Evolutionary conservation across 371 early-diverging fungal genomes (phyloP).

Genomic region (Apophysomyces variabilis): DNA sequence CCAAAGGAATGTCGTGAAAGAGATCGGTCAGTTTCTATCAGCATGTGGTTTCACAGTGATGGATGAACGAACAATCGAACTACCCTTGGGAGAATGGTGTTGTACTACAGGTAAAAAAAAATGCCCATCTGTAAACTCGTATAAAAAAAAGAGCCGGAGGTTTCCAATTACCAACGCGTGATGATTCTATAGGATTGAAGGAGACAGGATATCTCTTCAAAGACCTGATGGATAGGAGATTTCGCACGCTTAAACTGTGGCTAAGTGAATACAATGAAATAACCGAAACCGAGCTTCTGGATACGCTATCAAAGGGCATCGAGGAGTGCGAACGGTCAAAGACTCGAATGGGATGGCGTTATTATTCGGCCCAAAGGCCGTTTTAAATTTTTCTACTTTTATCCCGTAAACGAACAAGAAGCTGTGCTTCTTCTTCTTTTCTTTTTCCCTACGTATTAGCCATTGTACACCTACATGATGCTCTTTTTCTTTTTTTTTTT

Average conservation of each 20-base stretch:
- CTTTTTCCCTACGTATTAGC: background rate
- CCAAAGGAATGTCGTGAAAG: constrained; percentile 6
- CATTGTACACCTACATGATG: constrained; percentile 8
- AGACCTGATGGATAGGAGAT: constrained; percentile 25
- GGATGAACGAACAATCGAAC: constrained; percentile 19
- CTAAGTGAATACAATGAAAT: constrained; percentile 15
- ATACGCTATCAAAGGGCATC: constrained; percentile 13
- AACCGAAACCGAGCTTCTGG: constrained; percentile 2
- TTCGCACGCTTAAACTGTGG: constrained; percentile 16
- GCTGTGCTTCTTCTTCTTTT: constrained; percentile 17
- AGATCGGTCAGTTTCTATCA: background rate
- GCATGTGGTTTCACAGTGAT: constrained; percentile 14
- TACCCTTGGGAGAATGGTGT: constrained; percentile 27
- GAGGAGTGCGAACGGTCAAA: constrained; percentile 28
- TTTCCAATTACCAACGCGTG: too few relatives aligned
- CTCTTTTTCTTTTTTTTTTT: background rate
- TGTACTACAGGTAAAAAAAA: constrained; percentile 19
- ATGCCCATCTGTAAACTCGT: background rate
- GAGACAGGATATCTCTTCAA: constrained; percentile 28
- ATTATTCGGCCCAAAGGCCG: constrained; percentile 21
- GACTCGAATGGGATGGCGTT: constrained; percentile 26
- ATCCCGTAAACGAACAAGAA: constrained; percentile 6
- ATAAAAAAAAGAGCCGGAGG: too few relatives aligned
- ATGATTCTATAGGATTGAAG: constrained; percentile 13
- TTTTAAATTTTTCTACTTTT: background rate